Conservation (phyloP, 2,329 filamentous ascomycete species). For the Thyridium curvatum region DNA sequence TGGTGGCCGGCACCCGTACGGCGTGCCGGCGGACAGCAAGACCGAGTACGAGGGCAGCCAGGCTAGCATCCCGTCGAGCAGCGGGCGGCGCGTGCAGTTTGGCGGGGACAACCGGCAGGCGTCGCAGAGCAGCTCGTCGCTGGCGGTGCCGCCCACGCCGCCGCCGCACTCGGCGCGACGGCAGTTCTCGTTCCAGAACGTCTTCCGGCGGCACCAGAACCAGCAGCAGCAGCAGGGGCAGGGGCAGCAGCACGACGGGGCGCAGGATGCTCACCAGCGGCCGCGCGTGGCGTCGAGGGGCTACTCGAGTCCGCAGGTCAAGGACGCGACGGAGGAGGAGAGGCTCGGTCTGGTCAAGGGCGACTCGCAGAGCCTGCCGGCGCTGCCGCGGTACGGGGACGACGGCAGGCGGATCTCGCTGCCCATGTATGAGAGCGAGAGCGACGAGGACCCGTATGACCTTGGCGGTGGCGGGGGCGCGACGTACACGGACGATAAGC, state of each 20-base stretch:
- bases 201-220: conserved; percentile 63
- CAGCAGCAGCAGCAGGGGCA: too few species aligned
- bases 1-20: conserved; percentile 44
- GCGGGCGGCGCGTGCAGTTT: conserved; percentile 41
- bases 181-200: conserved; percentile 88
- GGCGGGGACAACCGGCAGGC: conserved; percentile 25
- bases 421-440: conserved; percentile 7
- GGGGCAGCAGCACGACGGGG: conserved; percentile 14
- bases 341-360: conserved; percentile 75
- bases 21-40: conserved; percentile 33
- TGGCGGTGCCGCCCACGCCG: conserved; percentile 49
- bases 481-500: conserved; percentile 20
- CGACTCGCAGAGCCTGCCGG: conserved; percentile 38
- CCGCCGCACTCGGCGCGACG: conserved; percentile 59
- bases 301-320: conserved; percentile 33
- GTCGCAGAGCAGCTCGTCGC: conserved; percentile 32
- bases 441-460: conserved; percentile 23
- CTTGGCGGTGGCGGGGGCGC: conserved; percentile 17
- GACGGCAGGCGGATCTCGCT: too few species aligned
- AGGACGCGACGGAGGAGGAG: conserved; percentile 73
- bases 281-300: conserved; percentile 18
- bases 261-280: conserved; percentile 9
- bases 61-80: conserved; percentile 33
- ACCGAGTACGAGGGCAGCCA: conserved; percentile 45
- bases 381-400: conserved; percentile 27